Evolutionary conservation across 257 asterid genomes (phyloP).

Genomic region (Parsonsia alboflavescens): DNA sequence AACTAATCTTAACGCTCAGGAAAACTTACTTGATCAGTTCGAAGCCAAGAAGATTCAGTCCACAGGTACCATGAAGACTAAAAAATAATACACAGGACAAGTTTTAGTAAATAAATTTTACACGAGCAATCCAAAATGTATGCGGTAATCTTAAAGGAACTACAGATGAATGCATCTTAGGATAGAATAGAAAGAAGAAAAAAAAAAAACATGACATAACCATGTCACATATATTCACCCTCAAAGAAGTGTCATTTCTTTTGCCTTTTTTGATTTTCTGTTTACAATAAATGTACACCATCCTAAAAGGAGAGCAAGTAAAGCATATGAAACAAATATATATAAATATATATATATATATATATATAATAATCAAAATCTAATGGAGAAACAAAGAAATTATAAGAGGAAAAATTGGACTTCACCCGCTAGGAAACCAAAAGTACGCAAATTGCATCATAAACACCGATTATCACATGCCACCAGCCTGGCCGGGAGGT

Average conservation of each 20-base stretch:
- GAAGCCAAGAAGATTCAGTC: too few relatives aligned
- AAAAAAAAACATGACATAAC: not conserved
- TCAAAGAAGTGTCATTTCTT: conserved; percentile 4
- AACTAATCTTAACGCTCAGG: too few relatives aligned
- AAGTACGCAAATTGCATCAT: conserved; percentile 11
- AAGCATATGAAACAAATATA: conserved; percentile 22
- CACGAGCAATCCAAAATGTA: too few relatives aligned
- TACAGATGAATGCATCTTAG: not conserved
- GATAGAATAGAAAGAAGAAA: not conserved
- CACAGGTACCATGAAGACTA: too few relatives aligned
- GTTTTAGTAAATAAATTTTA: too few relatives aligned
- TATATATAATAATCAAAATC: conserved; percentile 7
- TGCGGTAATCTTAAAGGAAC: not conserved
- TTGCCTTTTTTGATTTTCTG: conserved; percentile 8
- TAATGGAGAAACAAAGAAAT: conserved; percentile 12
- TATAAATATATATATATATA: too few relatives aligned
- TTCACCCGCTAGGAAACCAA: conserved; percentile 6
- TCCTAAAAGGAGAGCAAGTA: conserved; percentile 16
- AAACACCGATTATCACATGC: conserved; percentile 33
- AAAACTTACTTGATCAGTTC: too few relatives aligned
- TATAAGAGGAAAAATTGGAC: conserved; percentile 8
- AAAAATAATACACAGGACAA: too few relatives aligned
- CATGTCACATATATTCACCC: conserved; percentile 11
- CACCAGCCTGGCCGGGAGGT: conserved; percentile 41
- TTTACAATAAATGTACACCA: conserved; percentile 31